Percentiles rank a stretch among this genome's conserved stretches.
phyloP scores from a whole-genome alignment of 495 filamentous ascomycete genomes.

The Tuber aestivum region DNA sequence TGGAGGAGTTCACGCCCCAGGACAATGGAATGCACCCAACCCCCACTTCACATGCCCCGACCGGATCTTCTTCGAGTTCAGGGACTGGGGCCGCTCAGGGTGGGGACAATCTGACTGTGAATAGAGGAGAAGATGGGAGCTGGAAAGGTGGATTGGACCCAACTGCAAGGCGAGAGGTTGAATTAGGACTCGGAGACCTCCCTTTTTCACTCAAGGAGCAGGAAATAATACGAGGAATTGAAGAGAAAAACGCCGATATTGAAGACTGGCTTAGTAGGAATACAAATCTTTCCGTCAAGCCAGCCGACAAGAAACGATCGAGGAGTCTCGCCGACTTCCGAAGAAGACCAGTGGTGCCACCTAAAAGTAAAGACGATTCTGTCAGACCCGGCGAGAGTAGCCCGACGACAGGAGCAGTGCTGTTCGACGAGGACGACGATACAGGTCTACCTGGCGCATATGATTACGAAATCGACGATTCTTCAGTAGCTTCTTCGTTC shows the following conservation, averaged over 20 bases:
- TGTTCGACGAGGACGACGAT: conserved; percentile 9
- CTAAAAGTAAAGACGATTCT: conserved; percentile 7
- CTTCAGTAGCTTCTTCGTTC: conserved; percentile 27
- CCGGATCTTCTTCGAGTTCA: conserved; percentile 20
- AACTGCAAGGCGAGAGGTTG: conserved; percentile 9
- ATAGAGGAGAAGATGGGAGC: conserved; percentile 30
- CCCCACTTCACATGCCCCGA: conserved; percentile 11
- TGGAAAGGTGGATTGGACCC: conserved; percentile 35
- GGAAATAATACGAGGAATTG: conserved; percentile 18
- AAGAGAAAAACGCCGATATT: conserved; percentile 35
- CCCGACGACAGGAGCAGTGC: conserved; percentile 1
- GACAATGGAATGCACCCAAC: conserved; percentile 20
- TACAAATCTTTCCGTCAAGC: conserved; percentile 23
- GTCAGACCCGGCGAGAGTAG: conserved; percentile 7
- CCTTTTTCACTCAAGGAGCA: conserved; percentile 35
- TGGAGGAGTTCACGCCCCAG: conserved; percentile 34
- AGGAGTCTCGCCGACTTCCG: conserved; percentile 36
- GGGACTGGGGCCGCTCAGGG: not conserved
- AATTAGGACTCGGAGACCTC: conserved; percentile 16
- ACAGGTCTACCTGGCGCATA: conserved; percentile 1
- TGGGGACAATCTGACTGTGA: conserved; percentile 10
- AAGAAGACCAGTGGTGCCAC: not conserved
- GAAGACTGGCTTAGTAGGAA: conserved; percentile 36
- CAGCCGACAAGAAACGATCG: conserved; percentile 17
- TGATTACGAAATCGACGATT: conserved; percentile 39